Conservation (phyloP, 2,329 filamentous ascomycete species). For the Colletotrichum sansevieriae region DNA sequence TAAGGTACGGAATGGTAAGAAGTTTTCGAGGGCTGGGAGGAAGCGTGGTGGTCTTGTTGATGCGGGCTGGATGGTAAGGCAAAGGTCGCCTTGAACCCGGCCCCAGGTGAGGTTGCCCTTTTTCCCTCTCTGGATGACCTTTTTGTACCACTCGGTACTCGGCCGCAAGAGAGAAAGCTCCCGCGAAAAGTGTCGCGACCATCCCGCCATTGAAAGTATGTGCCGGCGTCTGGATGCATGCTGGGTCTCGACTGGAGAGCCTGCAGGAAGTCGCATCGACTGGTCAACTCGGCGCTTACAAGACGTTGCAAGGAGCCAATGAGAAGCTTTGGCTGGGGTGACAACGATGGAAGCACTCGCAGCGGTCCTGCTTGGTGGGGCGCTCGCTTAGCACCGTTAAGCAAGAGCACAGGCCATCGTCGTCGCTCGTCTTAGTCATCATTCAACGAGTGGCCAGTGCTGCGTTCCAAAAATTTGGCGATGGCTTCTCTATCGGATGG, state of each 20-base stretch:
- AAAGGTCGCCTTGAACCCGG: slow-evolving; percentile 21
- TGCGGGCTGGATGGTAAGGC: slow-evolving; percentile 9
- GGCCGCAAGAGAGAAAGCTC: background rate
- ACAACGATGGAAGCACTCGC: background rate
- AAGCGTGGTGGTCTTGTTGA: slow-evolving; percentile 10
- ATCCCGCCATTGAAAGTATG: background rate
- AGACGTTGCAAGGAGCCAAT: slow-evolving; percentile 39
- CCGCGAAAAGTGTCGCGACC: slow-evolving; percentile 2
- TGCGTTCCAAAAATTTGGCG: slow-evolving; percentile 40
- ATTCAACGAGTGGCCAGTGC: slow-evolving; percentile 21
- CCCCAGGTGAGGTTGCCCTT: slow-evolving; percentile 1
- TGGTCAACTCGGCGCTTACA: slow-evolving; percentile 43
- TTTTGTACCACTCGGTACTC: slow-evolving; percentile 32
- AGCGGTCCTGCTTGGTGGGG: slow-evolving; percentile 18
- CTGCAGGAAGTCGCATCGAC: slow-evolving; percentile 40
- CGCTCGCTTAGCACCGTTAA: background rate
- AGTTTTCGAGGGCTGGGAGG: background rate
- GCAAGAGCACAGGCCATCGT: background rate
- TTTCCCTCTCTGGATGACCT: slow-evolving; percentile 18
- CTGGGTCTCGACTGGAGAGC: slow-evolving; percentile 24
- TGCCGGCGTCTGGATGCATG: slow-evolving; percentile 39
- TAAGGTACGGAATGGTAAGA: slow-evolving; percentile 16
- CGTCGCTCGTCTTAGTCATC: slow-evolving; percentile 32
- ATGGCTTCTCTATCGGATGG: slow-evolving; percentile 35
- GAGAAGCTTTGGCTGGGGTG: slow-evolving; percentile 15